Percentiles rank a stretch among this genome's conserved stretches.
Evolutionary conservation across 495 filamentous ascomycete species (phyloP).

Genomic region (Penicillium mononematosum): DNA sequence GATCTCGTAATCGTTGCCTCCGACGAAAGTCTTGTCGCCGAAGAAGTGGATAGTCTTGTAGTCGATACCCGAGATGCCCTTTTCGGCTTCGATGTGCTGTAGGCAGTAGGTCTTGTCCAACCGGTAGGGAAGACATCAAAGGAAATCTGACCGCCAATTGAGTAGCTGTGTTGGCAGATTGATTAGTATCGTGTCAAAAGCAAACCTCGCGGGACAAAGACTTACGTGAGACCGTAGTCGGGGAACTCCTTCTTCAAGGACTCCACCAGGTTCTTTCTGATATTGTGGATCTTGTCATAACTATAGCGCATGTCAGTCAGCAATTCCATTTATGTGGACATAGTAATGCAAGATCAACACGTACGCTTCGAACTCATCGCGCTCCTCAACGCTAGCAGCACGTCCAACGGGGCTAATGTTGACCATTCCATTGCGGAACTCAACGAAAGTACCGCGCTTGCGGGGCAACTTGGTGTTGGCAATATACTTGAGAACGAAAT

Average conservation of each 20-base stretch:
- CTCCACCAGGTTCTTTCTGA: constrained; percentile 70
- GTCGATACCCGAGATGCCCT: constrained; percentile 65
- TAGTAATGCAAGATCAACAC: constrained; percentile 11
- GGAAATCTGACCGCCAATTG: constrained; percentile 93
- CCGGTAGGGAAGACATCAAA: constrained; percentile 97
- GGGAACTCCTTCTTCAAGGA: constrained; percentile 77
- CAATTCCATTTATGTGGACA: not conserved
- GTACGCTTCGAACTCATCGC: constrained; percentile 67
- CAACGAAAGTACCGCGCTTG: constrained; percentile 94
- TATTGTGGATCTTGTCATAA: constrained; percentile 72
- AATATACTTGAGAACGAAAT: constrained; percentile 84
- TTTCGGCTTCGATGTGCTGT: constrained; percentile 80
- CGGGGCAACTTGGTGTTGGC: constrained; percentile 79
- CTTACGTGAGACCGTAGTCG: constrained; percentile 80
- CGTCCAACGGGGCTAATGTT: constrained; percentile 91
- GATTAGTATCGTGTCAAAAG: not conserved
- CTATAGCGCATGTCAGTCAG: constrained; percentile 26
- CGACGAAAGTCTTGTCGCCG: constrained; percentile 85
- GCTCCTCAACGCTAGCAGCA: constrained; percentile 78
- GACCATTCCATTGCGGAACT: constrained; percentile 96
- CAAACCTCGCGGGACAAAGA: constrained; percentile 12
- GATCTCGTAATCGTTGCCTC: constrained; percentile 96
- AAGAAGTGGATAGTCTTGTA: constrained; percentile 96
- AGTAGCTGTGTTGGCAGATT: constrained; percentile 56
- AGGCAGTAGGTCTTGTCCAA: constrained; percentile 99